Conservation (phyloP, 148 eudicot genomes). For the Rhododendron ferrugineum region DNA sequence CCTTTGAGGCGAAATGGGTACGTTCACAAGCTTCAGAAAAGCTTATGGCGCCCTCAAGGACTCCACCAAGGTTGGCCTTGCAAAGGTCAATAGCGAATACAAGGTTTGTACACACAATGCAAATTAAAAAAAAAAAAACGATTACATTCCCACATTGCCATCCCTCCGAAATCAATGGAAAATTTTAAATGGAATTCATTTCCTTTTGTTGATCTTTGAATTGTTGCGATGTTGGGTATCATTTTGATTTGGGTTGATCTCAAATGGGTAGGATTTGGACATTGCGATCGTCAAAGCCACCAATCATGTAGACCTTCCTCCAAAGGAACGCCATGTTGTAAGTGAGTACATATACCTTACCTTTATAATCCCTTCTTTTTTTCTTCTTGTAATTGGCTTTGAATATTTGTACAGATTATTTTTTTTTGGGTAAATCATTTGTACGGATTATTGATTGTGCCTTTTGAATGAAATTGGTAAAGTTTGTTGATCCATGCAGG, state of each 20-base stretch:
- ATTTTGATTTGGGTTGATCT: neutral
- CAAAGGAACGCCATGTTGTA: conserved; percentile 88
- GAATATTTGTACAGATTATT: neutral
- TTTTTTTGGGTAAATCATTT: too few relatives aligned
- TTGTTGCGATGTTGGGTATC: conserved; percentile 2
- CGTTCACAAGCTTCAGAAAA: conserved; percentile 78
- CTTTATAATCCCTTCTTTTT: neutral
- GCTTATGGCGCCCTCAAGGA: conserved; percentile 97
- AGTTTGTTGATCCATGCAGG: neutral
- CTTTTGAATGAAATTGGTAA: neutral
- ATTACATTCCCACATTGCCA: neutral
- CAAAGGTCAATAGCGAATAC: conserved; percentile 95
- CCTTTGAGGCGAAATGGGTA: conserved; percentile 37
- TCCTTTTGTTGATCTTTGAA: neutral
- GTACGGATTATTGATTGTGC: neutral
- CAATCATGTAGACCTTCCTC: conserved; percentile 85
- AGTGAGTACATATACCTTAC: conserved; percentile 38
- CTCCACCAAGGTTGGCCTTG: conserved; percentile 88
- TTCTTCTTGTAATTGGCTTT: neutral
- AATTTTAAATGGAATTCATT: neutral
- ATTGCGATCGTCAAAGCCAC: conserved; percentile 95
- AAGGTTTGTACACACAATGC: conserved; percentile 46
- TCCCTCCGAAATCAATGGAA: neutral
- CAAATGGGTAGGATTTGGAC: conserved; percentile 67
- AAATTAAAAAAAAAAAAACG: neutral